phyloP scores from a whole-genome alignment of 164 flowering plant species.

The Protea cynaroides region DNA sequence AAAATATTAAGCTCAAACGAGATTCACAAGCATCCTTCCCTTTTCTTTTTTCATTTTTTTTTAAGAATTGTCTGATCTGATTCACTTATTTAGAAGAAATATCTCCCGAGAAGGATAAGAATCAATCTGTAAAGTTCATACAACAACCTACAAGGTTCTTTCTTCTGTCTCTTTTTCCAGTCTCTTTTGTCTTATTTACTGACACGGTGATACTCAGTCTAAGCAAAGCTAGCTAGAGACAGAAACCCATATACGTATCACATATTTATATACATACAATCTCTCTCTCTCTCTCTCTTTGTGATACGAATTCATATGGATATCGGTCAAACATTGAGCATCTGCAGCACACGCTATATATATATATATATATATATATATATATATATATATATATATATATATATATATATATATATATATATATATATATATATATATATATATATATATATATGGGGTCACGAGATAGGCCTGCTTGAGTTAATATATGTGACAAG shows the following conservation, averaged over 20 bases:
- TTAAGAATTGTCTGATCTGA: no score
- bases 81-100: neutral
- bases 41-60: no score
- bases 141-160: slow-evolving; percentile 1
- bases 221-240: neutral
- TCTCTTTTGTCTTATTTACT: neutral
- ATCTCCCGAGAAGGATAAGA: neutral
- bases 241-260: no score
- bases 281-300: neutral
- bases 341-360: neutral
- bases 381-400: no score
- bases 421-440: no score
- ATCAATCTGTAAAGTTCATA: neutral
- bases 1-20: neutral
- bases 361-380: no score
- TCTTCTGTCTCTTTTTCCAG: neutral
- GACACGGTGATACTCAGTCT: neutral
- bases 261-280: no score
- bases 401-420: no score
- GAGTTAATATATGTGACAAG: neutral
- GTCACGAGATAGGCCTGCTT: neutral
- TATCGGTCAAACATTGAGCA: neutral
- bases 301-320: neutral
- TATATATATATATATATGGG: neutral
- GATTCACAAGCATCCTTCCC: neutral